Percentiles rank a stretch among this genome's conserved stretches.
Evolutionary conservation across 169 alveolate genomes (phyloP).

Genomic region (Ichthyophthirius multifiliis): DNA sequence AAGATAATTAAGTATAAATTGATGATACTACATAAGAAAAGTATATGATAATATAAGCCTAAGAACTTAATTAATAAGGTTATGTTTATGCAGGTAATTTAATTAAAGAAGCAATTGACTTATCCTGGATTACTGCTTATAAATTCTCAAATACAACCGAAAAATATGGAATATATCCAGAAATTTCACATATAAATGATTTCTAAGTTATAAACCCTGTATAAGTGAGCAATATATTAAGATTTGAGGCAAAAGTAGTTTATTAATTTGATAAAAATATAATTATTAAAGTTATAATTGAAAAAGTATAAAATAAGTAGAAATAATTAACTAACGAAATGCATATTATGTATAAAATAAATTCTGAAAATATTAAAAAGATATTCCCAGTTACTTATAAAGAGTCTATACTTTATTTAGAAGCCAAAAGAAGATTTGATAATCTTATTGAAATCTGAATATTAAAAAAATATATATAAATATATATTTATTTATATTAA

Average conservation of each 20-base stretch:
- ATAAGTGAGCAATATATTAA: not conserved
- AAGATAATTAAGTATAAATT: not conserved
- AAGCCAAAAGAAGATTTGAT: conserved; percentile 36
- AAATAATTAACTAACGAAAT: not conserved
- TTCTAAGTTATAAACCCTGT: not conserved
- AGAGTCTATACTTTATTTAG: not conserved
- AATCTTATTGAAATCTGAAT: no score
- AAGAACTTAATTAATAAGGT: not conserved
- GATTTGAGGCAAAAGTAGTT: not conserved
- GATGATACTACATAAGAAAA: not conserved
- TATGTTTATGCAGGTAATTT: not conserved
- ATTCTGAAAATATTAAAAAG: not conserved
- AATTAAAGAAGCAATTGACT: not conserved
- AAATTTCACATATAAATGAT: conserved; percentile 2
- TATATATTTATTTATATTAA: no score
- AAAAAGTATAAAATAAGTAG: not conserved
- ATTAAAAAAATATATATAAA: no score
- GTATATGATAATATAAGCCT: not conserved
- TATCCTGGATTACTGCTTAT: conserved; percentile 1
- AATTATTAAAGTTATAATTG: not conserved
- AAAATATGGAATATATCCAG: not conserved
- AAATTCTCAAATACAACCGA: not conserved
- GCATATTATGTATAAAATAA: not conserved
- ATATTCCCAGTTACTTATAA: not conserved
- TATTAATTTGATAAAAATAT: not conserved